These are phyloP conservation scores for Trichosporon sp. DNA, from an alignment of 1,284 basidiomycete genomes.

Conservation along the genomic window DNA sequence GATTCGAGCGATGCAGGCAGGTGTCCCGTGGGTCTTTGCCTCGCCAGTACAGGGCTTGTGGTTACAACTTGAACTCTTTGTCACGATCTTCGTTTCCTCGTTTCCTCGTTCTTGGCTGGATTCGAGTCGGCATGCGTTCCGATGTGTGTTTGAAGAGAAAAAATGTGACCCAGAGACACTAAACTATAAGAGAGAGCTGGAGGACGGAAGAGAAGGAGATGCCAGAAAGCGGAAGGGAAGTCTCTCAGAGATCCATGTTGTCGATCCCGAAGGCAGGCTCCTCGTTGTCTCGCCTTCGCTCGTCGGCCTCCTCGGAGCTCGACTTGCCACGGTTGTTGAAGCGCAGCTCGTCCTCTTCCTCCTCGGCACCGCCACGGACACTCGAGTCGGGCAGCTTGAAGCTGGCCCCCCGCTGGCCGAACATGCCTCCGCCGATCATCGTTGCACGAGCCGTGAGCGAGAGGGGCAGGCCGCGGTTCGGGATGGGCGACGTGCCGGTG, in stretches of 20 bases:
- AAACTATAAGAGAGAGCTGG: not conserved
- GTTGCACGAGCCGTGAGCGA: slow-evolving; percentile 41
- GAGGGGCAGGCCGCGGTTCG: slow-evolving; percentile 36
- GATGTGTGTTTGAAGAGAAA: not conserved
- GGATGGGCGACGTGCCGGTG: slow-evolving; percentile 36
- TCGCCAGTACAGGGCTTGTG: slow-evolving; percentile 7
- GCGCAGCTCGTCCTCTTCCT: slow-evolving; percentile 46
- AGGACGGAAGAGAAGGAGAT: not conserved
- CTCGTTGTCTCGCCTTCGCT: slow-evolving; percentile 36
- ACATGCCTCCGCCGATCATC: slow-evolving; percentile 53
- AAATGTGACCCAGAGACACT: slow-evolving; percentile 10
- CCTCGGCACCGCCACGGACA: slow-evolving; percentile 46
- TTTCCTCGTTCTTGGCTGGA: not conserved
- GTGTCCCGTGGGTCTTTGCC: not conserved
- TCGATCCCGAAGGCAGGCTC: slow-evolving; percentile 32
- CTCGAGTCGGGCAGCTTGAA: slow-evolving; percentile 40
- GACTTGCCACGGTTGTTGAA: slow-evolving; percentile 30
- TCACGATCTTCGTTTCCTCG: too few species aligned
- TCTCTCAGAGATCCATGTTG: slow-evolving; percentile 33
- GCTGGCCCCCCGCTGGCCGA: slow-evolving; percentile 35
- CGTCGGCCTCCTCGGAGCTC: slow-evolving; percentile 46
- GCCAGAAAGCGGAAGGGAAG: not conserved
- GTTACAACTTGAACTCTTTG: not conserved
- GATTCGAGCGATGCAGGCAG: slow-evolving; percentile 1
- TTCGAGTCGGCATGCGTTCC: not conserved